Conservation (phyloP, 2,329 filamentous ascomycete genomes). For the Cordyceps cicadae region DNA sequence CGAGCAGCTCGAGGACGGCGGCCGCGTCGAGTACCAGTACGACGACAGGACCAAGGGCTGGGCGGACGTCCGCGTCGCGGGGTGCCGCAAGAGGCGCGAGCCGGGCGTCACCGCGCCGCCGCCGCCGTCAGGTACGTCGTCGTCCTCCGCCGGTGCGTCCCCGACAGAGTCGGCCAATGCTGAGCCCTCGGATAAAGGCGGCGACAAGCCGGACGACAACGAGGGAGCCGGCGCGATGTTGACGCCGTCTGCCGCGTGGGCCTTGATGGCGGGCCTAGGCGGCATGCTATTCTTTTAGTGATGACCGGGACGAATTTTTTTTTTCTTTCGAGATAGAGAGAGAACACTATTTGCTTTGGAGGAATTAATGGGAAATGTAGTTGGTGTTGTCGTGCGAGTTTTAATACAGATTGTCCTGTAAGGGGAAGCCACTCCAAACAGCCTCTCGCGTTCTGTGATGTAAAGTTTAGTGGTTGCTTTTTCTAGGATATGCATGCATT, state of each 20-base stretch:
- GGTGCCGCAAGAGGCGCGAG: conserved; percentile 18
- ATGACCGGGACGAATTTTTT: not conserved
- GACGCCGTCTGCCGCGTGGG: not conserved
- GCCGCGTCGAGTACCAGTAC: conserved; percentile 22
- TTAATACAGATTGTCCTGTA: not conserved
- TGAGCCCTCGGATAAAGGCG: conserved; percentile 5
- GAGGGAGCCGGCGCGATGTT: not conserved
- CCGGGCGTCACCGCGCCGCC: conserved; percentile 11
- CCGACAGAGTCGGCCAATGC: not conserved
- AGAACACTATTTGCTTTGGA: not conserved
- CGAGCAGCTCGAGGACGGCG: conserved; percentile 13
- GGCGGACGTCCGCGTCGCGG: conserved; percentile 22
- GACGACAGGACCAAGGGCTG: conserved; percentile 21
- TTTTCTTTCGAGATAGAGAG: too few species aligned
- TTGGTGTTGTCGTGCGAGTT: not conserved
- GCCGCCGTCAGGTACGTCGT: conserved; percentile 8
- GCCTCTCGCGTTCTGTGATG: not conserved
- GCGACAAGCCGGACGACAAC: not conserved
- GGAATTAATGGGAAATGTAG: not conserved
- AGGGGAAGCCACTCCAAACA: too few species aligned
- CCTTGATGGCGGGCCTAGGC: not conserved
- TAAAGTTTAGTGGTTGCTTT: not conserved
- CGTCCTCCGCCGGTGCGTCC: not conserved
- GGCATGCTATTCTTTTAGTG: not conserved
- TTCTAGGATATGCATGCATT: too few species aligned